phyloP scores from a whole-genome alignment of 768 basidiomycete genomes.

The Coprinellus aureogranulatus region DNA sequence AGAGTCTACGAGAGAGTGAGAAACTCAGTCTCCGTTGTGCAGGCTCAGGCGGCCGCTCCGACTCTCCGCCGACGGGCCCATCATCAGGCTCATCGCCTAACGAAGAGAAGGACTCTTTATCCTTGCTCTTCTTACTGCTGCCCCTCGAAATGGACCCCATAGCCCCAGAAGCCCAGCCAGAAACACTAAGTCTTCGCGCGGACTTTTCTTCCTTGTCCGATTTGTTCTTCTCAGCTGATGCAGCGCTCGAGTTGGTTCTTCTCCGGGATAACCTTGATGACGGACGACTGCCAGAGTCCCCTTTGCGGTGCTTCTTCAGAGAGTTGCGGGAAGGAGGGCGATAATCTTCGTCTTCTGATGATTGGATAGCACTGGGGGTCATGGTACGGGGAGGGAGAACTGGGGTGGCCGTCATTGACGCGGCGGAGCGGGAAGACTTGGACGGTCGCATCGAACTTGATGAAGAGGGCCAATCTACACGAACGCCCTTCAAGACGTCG shows the following conservation, averaged over 20 bases:
- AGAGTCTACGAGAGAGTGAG: constrained; percentile 23
- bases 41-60: constrained; percentile 23
- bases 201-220: constrained; percentile 37
- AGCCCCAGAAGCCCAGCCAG: constrained; percentile 68
- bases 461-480: constrained; percentile 49
- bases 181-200: constrained; percentile 44
- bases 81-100: constrained; percentile 46
- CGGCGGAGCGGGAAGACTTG: constrained; percentile 16
- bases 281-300: constrained; percentile 48
- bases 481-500: constrained; percentile 70
- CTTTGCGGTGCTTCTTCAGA: constrained; percentile 28
- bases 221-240: constrained; percentile 26
- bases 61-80: constrained; percentile 19
- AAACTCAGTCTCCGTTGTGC: constrained; percentile 5
- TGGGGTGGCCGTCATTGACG: background rate
- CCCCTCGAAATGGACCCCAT: constrained; percentile 61
- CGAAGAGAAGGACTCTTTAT: constrained; percentile 55
- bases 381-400: background rate
- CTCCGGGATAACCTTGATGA: constrained; percentile 56
- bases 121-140: constrained; percentile 52
- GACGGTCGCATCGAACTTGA: no score
- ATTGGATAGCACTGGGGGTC: constrained; percentile 10
- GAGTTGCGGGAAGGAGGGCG: constrained; percentile 25
- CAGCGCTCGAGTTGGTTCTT: constrained; percentile 56
- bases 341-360: constrained; percentile 35